Percentiles rank a stretch among this genome's conserved stretches.
Evolutionary conservation across 352 stramenopile genomes (phyloP).

Genomic region (Phytophthora pluvialis): DNA sequence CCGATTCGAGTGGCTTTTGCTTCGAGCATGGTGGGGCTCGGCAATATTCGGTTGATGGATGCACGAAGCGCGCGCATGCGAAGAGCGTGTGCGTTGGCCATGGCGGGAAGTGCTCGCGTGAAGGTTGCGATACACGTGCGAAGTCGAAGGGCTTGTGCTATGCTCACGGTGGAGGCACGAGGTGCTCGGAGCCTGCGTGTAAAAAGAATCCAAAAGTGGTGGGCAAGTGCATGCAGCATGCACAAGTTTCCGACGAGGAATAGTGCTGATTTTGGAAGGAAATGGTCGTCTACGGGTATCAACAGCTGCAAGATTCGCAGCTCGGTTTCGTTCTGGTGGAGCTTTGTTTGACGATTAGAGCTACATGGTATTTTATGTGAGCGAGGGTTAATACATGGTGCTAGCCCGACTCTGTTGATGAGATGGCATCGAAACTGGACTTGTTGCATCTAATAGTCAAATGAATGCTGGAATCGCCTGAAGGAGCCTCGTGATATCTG

Average conservation of each 20-base stretch:
- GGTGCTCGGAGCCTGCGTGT: constrained; percentile 31
- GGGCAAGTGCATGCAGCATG: constrained; percentile 13
- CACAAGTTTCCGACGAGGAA: neutral
- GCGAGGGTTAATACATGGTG: too few relatives aligned
- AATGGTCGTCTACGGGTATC: too few relatives aligned
- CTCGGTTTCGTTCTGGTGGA: too few relatives aligned
- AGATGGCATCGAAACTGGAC: too few relatives aligned
- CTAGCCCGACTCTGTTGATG: too few relatives aligned
- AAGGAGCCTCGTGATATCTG: too few relatives aligned
- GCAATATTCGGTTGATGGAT: constrained; percentile 60
- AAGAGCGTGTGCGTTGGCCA: constrained; percentile 58
- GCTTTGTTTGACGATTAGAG: too few relatives aligned
- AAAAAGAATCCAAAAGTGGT: constrained; percentile 2
- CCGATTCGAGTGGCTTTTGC: constrained; percentile 61
- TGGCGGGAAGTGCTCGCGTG: constrained; percentile 47
- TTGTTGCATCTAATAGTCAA: too few relatives aligned
- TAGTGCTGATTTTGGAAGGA: neutral
- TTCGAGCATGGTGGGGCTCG: constrained; percentile 71
- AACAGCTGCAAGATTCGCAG: too few relatives aligned
- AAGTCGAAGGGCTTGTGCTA: constrained; percentile 51
- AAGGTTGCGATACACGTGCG: constrained; percentile 38
- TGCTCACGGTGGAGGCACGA: constrained; percentile 41
- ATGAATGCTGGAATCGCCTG: too few relatives aligned
- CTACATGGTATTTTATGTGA: too few relatives aligned
- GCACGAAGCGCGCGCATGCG: constrained; percentile 59